These are phyloP conservation scores for Trypanosomatidae sp. DNA, from an alignment of 208 protist genomes.

Conservation along the genomic window DNA sequence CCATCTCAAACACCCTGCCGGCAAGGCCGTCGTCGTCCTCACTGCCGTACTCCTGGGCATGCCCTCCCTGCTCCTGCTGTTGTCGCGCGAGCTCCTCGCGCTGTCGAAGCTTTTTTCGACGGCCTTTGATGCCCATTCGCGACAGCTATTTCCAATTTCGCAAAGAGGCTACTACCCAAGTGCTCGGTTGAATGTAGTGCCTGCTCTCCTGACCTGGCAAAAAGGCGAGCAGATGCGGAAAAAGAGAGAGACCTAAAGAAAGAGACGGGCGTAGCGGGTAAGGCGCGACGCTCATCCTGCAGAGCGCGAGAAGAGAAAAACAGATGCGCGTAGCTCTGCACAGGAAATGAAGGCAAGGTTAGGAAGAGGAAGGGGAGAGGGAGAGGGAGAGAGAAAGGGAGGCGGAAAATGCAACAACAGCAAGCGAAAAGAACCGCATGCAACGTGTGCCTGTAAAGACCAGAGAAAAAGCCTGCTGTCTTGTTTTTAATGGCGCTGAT, in stretches of 20 bases:
- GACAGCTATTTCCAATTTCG: neutral
- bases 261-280: neutral
- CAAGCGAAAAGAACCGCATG: too few species aligned
- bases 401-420: neutral
- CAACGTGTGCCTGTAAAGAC: neutral
- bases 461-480: neutral
- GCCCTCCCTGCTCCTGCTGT: constrained; percentile 12
- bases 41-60: neutral
- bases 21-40: constrained; percentile 10
- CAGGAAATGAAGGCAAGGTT: neutral
- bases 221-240: neutral
- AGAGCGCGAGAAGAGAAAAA: neutral
- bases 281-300: neutral
- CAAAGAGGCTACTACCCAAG: neutral
- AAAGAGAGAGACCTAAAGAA: constrained; percentile 7
- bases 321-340: neutral
- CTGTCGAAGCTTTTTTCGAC: constrained; percentile 67
- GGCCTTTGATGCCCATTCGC: constrained; percentile 84
- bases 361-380: neutral
- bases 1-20: constrained; percentile 26
- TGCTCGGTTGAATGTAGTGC: neutral
- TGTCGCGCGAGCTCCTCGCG: constrained; percentile 34
- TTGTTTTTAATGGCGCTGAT: neutral
- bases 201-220: neutral
- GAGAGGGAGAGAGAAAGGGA: neutral